These are phyloP conservation scores for Fusarium pseudocircinatum DNA, from an alignment of 2,329 filamentous ascomycete genomes.

Conservation along the genomic window DNA sequence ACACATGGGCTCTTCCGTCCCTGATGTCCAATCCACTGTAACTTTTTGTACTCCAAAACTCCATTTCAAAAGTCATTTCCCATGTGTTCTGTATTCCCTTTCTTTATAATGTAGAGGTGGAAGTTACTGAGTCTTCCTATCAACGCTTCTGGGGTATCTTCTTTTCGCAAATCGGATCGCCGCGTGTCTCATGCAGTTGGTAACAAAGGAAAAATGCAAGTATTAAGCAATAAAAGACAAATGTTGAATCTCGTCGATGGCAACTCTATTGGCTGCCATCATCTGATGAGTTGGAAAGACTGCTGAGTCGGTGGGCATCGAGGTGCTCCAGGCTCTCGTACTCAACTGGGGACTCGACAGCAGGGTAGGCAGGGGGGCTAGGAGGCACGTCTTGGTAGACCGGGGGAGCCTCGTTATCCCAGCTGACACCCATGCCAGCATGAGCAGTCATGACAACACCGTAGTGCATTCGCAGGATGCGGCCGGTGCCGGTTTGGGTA, in stretches of 20 bases:
- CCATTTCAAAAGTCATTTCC: conserved; percentile 31
- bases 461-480: conserved; percentile 94
- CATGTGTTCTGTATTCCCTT: conserved; percentile 41
- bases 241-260: neutral
- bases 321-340: conserved; percentile 53
- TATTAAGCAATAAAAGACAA: conserved; percentile 20
- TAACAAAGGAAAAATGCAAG: conserved; percentile 28
- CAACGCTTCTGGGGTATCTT: conserved; percentile 45
- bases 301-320: conserved; percentile 44
- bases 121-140: conserved; percentile 38
- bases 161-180: conserved; percentile 41
- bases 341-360: conserved; percentile 48
- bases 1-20: conserved; percentile 29
- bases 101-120: conserved; percentile 35
- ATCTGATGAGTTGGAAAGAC: conserved; percentile 32
- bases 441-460: conserved; percentile 83
- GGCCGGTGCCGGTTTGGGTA: conserved; percentile 87
- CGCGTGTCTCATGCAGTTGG: conserved; percentile 40
- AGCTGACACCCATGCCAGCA: conserved; percentile 87
- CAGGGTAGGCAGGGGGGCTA: conserved; percentile 77
- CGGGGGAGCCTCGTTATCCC: conserved; percentile 95
- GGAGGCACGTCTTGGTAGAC: conserved; percentile 93
- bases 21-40: conserved; percentile 15
- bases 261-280: conserved; percentile 27
- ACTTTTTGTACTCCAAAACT: conserved; percentile 27